Percentiles rank a stretch among this genome's conserved stretches.
These are phyloP conservation scores for Tuber borchii DNA, from an alignment of 495 filamentous ascomycete species.

Conservation along the genomic window DNA sequence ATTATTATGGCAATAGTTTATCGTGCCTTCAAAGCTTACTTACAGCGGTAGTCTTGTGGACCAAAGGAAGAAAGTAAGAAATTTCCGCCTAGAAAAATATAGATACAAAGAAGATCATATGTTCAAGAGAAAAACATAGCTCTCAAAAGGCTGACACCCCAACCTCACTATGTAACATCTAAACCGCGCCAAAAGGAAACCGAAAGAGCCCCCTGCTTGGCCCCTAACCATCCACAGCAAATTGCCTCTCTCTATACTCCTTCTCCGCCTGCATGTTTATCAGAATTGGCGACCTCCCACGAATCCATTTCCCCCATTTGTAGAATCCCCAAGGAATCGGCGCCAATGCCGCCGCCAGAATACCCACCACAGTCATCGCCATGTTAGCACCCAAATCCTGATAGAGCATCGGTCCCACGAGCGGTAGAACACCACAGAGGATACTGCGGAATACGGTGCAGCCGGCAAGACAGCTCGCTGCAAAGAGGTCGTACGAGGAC, in stretches of 20 bases:
- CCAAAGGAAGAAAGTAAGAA: neutral
- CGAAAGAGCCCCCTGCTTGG: neutral
- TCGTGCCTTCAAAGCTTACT: neutral
- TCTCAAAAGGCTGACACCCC: neutral
- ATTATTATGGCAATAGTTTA: neutral
- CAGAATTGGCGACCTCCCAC: slow-evolving; percentile 60
- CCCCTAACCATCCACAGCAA: neutral
- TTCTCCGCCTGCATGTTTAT: slow-evolving; percentile 63
- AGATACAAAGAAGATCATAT: neutral
- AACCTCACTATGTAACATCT: neutral
- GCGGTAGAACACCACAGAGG: slow-evolving; percentile 63
- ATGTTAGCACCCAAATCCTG: slow-evolving; percentile 61
- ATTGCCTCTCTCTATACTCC: slow-evolving; percentile 51
- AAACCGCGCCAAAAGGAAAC: neutral
- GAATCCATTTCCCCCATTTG: slow-evolving; percentile 62
- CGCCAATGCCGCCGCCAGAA: slow-evolving; percentile 62
- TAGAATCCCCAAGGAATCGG: slow-evolving; percentile 80
- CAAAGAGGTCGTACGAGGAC: slow-evolving; percentile 65
- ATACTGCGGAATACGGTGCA: slow-evolving; percentile 53
- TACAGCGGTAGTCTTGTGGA: neutral
- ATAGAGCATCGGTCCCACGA: slow-evolving; percentile 71
- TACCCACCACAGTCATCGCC: slow-evolving; percentile 67
- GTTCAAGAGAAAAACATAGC: neutral
- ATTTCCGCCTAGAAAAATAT: neutral
- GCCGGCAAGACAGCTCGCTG: slow-evolving; percentile 66